A percentile compares a stretch with the other conserved stretches of the same genome.
Evolutionary conservation across 202 grass and related monocot species (phyloP).

Genomic region (Hordeum pubiflorum): DNA sequence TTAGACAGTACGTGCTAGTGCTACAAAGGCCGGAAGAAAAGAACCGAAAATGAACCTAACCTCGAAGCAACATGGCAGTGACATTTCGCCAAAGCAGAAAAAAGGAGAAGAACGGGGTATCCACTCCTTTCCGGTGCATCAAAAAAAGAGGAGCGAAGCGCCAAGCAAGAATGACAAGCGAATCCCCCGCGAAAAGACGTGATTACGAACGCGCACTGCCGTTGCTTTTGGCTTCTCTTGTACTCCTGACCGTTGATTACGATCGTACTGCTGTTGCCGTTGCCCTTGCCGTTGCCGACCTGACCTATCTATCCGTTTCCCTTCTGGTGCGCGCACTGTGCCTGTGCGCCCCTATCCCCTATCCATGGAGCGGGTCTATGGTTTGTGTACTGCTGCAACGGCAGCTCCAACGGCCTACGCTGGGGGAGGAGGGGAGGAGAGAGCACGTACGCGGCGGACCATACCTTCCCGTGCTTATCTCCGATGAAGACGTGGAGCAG

Average conservation of each 20-base stretch:
- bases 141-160: background rate
- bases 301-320: background rate
- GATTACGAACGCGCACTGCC: conserved; percentile 5
- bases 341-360: background rate
- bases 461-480: conserved; percentile 73
- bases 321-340: background rate
- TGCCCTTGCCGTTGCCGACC: background rate
- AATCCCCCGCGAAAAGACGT: background rate
- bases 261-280: background rate
- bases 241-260: too few relatives aligned
- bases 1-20: background rate
- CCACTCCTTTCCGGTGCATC: background rate
- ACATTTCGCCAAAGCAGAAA: background rate
- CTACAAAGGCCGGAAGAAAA: background rate
- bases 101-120: background rate
- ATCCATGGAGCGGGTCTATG: background rate
- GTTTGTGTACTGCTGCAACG: background rate
- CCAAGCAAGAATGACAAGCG: background rate
- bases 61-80: background rate
- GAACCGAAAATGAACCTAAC: background rate
- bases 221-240: background rate
- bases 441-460: background rate
- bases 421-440: background rate
- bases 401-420: background rate
- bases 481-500: conserved; percentile 63